Conservation (phyloP, 257 asterid genomes). For the Prunella vulgaris region DNA sequence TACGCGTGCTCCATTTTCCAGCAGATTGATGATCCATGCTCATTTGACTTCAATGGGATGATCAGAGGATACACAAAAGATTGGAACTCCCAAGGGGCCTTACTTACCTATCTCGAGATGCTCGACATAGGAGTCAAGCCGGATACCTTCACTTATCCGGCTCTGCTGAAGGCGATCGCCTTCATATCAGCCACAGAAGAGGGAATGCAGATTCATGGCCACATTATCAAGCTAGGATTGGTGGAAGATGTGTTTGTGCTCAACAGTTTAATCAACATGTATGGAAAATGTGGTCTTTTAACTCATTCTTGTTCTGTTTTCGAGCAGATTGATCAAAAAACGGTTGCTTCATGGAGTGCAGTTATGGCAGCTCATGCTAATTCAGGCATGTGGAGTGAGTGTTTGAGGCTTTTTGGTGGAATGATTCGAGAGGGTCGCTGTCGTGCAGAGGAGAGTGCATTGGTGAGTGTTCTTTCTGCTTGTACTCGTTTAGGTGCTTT, state of each 20-base stretch:
- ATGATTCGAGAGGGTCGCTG: conserved; percentile 48
- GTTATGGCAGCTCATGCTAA: conserved; percentile 58
- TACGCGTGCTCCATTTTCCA: conserved; percentile 69
- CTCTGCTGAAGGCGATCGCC: conserved; percentile 57
- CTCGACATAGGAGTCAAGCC: conserved; percentile 52
- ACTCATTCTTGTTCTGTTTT: conserved; percentile 41
- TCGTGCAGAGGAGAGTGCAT: conserved; percentile 73
- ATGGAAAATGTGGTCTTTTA: conserved; percentile 61
- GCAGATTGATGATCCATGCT: conserved; percentile 47
- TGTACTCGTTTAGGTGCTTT: conserved; percentile 59
- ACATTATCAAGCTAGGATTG: conserved; percentile 48
- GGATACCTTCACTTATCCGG: conserved; percentile 63
- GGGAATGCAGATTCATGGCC: conserved; percentile 77
- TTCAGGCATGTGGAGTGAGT: conserved; percentile 57
- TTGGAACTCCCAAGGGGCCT: conserved; percentile 37
- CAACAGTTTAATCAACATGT: conserved; percentile 69
- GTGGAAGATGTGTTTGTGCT: conserved; percentile 58
- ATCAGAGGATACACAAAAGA: conserved; percentile 58
- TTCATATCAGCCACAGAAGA: conserved; percentile 24
- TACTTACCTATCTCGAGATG: conserved; percentile 51
- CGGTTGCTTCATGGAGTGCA: conserved; percentile 89
- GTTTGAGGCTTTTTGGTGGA: conserved; percentile 39
- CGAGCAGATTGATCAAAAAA: conserved; percentile 45
- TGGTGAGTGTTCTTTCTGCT: conserved; percentile 71
- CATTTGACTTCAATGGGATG: conserved; percentile 64